Conservation (phyloP, 352 stramenopile genomes). For the Globisporangium lucens region DNA sequence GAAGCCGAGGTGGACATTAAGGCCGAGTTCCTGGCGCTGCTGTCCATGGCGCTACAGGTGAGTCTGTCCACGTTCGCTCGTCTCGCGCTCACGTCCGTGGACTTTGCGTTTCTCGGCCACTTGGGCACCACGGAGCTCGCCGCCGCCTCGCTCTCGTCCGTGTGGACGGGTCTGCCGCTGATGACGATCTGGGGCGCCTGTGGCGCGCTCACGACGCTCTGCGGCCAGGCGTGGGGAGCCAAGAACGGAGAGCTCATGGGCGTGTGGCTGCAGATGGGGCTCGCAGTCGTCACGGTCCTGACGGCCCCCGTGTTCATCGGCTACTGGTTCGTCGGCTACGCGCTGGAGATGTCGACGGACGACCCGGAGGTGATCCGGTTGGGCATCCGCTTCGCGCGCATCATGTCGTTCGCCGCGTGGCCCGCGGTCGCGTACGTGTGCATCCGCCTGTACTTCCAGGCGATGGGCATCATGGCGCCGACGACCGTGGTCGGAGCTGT, state of each 20-base stretch:
- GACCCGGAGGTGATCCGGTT: slow-evolving; percentile 60
- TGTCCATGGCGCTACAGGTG: slow-evolving; percentile 76
- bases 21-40: slow-evolving; percentile 56
- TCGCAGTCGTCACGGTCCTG: slow-evolving; percentile 43
- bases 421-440: too few relatives aligned
- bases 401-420: slow-evolving; percentile 48
- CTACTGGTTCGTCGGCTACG: slow-evolving; percentile 43
- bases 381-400: slow-evolving; percentile 66
- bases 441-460: slow-evolving; percentile 56
- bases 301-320: slow-evolving; percentile 57
- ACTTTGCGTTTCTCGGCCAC: slow-evolving; percentile 76
- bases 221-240: slow-evolving; percentile 70
- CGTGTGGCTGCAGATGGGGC: slow-evolving; percentile 73
- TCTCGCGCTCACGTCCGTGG: slow-evolving; percentile 72
- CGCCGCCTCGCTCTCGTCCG: slow-evolving; percentile 63
- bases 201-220: slow-evolving; percentile 70
- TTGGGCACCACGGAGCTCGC: slow-evolving; percentile 64
- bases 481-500: slow-evolving; percentile 64
- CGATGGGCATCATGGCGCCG: slow-evolving; percentile 72
- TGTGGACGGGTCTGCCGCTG: slow-evolving; percentile 74
- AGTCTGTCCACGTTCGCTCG: slow-evolving; percentile 72
- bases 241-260: slow-evolving; percentile 62
- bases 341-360: slow-evolving; percentile 38
- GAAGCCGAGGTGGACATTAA: slow-evolving; percentile 51
- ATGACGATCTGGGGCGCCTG: slow-evolving; percentile 57